phyloP scores from a whole-genome alignment of 1,284 basidiomycete genomes.

The Leccinum variabile region DNA sequence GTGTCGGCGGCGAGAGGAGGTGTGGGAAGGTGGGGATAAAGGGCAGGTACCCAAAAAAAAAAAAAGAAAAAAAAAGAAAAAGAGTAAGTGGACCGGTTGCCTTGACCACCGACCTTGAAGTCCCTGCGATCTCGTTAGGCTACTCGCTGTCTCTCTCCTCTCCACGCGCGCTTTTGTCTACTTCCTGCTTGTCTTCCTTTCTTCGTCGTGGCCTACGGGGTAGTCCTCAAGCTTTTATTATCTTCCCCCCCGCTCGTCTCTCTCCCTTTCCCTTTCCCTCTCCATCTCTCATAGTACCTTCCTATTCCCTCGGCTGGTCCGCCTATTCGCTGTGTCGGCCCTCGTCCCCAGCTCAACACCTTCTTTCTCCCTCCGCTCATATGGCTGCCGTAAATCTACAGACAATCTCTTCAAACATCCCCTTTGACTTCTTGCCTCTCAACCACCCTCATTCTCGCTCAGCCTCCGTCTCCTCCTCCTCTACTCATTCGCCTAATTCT shows the following conservation, averaged over 20 bases:
- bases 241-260: slow-evolving; percentile 2
- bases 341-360: slow-evolving; percentile 41
- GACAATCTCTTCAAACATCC: slow-evolving; percentile 61
- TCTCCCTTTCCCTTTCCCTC: slow-evolving; percentile 1
- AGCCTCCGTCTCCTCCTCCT: slow-evolving; percentile 71
- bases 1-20: slow-evolving; percentile 4
- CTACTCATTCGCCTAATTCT: slow-evolving; percentile 67
- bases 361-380: slow-evolving; percentile 32
- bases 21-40: slow-evolving; percentile 33
- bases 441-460: slow-evolving; percentile 70
- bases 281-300: background rate
- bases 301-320: slow-evolving; percentile 37
- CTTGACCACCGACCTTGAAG: slow-evolving; percentile 60
- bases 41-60: slow-evolving; percentile 15
- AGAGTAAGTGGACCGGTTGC: slow-evolving; percentile 43
- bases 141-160: slow-evolving; percentile 12
- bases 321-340: slow-evolving; percentile 36
- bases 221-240: slow-evolving; percentile 20
- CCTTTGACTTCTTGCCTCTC: slow-evolving; percentile 68
- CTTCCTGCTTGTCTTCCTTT: slow-evolving; percentile 9
- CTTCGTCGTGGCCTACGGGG: slow-evolving; percentile 24
- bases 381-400: slow-evolving; percentile 77
- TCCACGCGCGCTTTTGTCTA: slow-evolving; percentile 17
- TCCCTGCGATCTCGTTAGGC: slow-evolving; percentile 33
- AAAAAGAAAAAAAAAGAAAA: background rate